Evolutionary conservation across 1,139 yeast genomes (phyloP).

Genomic region (Arxiozyma bovina): DNA sequence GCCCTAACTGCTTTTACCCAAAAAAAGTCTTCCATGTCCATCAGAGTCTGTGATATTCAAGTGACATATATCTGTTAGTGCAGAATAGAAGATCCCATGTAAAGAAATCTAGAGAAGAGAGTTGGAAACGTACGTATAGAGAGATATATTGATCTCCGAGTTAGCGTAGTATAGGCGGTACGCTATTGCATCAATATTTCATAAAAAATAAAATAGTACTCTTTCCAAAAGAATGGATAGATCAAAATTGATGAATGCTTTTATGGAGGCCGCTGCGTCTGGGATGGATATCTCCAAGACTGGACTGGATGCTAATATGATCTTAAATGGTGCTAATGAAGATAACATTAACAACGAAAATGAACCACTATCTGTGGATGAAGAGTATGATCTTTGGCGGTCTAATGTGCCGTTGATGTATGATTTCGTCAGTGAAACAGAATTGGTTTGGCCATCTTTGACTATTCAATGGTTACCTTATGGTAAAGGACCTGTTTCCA

Average conservation of each 20-base stretch:
- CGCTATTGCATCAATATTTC: neutral
- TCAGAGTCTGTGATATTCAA: no score
- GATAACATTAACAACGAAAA: slow-evolving; percentile 3
- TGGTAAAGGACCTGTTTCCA: slow-evolving; percentile 12
- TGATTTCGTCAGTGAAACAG: slow-evolving; percentile 71
- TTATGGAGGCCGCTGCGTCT: neutral
- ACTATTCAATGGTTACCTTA: slow-evolving; percentile 70
- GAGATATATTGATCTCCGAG: neutral
- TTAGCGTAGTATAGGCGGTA: neutral
- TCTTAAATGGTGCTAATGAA: neutral
- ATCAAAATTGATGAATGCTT: neutral
- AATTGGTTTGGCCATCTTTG: slow-evolving; percentile 71
- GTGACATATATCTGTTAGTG: no score
- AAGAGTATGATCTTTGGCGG: slow-evolving; percentile 72
- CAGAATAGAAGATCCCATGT: no score
- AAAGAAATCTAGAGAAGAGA: neutral
- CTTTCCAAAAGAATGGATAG: neutral
- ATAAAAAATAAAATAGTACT: neutral
- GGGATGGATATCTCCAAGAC: slow-evolving; percentile 3
- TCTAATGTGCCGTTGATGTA: slow-evolving; percentile 73
- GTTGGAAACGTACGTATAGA: neutral
- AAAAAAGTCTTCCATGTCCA: no score
- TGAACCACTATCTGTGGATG: slow-evolving; percentile 34
- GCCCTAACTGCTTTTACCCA: no score
- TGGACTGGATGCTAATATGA: neutral